Evolutionary conservation across 306 rosid genomes (phyloP).

Genomic region (Prunus campanulata): DNA sequence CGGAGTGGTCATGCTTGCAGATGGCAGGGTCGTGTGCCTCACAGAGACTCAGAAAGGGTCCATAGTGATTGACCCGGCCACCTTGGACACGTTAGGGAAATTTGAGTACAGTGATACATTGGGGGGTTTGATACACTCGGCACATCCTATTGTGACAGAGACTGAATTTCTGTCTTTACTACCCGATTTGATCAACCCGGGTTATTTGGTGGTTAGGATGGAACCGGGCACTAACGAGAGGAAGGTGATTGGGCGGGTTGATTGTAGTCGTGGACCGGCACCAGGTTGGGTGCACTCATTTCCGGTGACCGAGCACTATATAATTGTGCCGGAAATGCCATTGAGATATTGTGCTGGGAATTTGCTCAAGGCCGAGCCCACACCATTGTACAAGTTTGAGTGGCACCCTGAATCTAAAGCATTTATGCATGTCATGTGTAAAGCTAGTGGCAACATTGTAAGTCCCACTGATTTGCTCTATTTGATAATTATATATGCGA

Average conservation of each 20-base stretch:
- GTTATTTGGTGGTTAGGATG: constrained; percentile 77
- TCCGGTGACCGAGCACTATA: constrained; percentile 72
- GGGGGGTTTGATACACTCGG: constrained; percentile 87
- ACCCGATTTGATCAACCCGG: constrained; percentile 77
- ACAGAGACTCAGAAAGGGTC: constrained; percentile 97
- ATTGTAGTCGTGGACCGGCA: constrained; percentile 62
- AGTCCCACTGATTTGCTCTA: constrained; percentile 5
- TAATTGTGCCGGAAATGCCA: constrained; percentile 83
- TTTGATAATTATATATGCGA: background rate
- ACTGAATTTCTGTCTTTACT: constrained; percentile 65
- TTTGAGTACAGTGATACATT: constrained; percentile 75
- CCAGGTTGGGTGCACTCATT: constrained; percentile 97
- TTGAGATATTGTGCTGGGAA: constrained; percentile 79
- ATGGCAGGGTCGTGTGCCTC: constrained; percentile 83
- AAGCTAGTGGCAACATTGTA: constrained; percentile 72
- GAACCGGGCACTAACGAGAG: constrained; percentile 72
- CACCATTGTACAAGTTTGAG: constrained; percentile 81
- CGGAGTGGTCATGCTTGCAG: constrained; percentile 73
- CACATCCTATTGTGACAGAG: constrained; percentile 87
- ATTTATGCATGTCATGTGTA: constrained; percentile 80
- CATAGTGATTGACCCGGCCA: constrained; percentile 60
- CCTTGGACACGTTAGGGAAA: constrained; percentile 63
- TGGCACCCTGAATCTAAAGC: constrained; percentile 86
- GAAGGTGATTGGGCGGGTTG: constrained; percentile 67
- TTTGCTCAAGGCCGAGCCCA: constrained; percentile 81